phyloP scores from a whole-genome alignment of 1,139 yeast genomes.

The Nakaseomyces bracarensis region DNA sequence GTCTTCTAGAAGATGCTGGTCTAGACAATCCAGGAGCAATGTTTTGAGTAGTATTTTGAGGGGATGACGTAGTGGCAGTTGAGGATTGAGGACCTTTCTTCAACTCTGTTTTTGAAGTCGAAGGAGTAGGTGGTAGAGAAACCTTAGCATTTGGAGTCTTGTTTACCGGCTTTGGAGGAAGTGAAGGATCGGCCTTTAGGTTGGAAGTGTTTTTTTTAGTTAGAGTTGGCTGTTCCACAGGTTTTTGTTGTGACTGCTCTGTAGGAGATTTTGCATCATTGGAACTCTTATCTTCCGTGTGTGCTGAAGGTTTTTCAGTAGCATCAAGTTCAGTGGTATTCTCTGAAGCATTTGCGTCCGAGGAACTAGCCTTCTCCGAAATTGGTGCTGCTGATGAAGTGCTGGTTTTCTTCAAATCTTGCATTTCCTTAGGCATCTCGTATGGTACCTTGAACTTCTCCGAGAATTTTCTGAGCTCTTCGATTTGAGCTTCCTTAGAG shows the following conservation, averaged over 20 bases:
- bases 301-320: neutral
- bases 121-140: slow-evolving; percentile 20
- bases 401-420: neutral
- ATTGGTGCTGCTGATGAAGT: neutral
- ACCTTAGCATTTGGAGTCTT: slow-evolving; percentile 8
- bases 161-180: slow-evolving; percentile 7
- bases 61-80: slow-evolving; percentile 10
- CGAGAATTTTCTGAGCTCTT: slow-evolving; percentile 75
- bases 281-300: too few relatives aligned
- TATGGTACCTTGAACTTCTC: slow-evolving; percentile 74
- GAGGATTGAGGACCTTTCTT: slow-evolving; percentile 18
- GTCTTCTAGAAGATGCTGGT: slow-evolving; percentile 23
- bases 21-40: slow-evolving; percentile 10
- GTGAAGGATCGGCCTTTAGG: slow-evolving; percentile 6
- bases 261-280: slow-evolving; percentile 1
- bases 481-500: slow-evolving; percentile 55
- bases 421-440: slow-evolving; percentile 63
- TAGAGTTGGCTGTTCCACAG: neutral
- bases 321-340: neutral
- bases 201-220: slow-evolving; percentile 7
- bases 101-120: slow-evolving; percentile 19
- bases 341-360: neutral
- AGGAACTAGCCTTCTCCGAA: too few relatives aligned
- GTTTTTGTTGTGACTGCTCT: neutral
- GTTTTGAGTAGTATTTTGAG: slow-evolving; percentile 9